Conservation (phyloP, 192 early-diverging fungal genomes). For the Linderina pennispora region DNA sequence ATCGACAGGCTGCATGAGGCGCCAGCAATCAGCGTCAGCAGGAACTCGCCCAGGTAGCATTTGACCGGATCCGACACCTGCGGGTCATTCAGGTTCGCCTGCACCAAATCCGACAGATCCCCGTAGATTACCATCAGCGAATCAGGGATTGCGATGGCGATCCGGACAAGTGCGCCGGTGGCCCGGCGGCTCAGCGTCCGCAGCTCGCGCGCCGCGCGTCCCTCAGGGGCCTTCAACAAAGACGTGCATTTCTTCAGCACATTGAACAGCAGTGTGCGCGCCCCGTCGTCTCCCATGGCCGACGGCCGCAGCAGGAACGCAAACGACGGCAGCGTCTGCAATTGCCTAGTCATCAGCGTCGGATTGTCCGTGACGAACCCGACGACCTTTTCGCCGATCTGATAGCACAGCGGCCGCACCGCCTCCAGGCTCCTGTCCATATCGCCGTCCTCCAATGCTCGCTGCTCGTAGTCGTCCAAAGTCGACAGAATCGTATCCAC, state of each 20-base stretch:
- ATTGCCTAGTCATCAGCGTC: constrained; percentile 8
- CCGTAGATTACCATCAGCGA: constrained; percentile 35
- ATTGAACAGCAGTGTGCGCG: constrained; percentile 22
- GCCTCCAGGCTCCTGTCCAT: neutral
- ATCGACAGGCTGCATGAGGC: constrained; percentile 15
- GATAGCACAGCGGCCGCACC: constrained; percentile 27
- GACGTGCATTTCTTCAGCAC: constrained; percentile 24
- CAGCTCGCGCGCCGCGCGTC: constrained; percentile 2
- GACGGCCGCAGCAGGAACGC: constrained; percentile 34
- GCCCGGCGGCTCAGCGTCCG: constrained; percentile 20
- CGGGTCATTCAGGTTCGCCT: constrained; percentile 12
- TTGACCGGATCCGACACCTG: constrained; percentile 15
- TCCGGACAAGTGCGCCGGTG: constrained; percentile 29
- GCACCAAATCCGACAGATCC: constrained; percentile 31
- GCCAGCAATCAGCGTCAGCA: constrained; percentile 27
- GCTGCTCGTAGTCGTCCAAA: constrained; percentile 38
- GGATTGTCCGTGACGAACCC: neutral
- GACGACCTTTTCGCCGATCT: constrained; percentile 17
- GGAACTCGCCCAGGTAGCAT: constrained; percentile 35
- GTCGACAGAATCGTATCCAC: constrained; percentile 25
- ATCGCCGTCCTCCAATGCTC: constrained; percentile 25
- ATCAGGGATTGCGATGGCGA: constrained; percentile 30
- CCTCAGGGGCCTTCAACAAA: constrained; percentile 2
- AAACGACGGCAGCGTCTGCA: constrained; percentile 37
- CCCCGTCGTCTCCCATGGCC: constrained; percentile 5